Percentiles rank a stretch among this genome's conserved stretches.
These are phyloP conservation scores for Pseudogymnoascus sp. DNA, from an alignment of 2,329 filamentous ascomycete genomes.

Conservation along the genomic window DNA sequence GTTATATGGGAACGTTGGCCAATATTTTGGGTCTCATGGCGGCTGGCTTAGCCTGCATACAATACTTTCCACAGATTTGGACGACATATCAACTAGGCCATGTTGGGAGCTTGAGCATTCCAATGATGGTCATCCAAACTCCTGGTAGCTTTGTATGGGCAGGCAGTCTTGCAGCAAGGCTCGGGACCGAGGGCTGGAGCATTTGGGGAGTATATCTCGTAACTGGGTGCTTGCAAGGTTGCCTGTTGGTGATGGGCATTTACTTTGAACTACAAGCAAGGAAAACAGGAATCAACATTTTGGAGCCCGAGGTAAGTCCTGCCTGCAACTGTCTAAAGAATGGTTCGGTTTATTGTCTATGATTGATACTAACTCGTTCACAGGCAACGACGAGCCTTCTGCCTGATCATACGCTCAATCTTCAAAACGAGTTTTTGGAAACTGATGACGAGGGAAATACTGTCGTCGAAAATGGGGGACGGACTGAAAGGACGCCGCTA, in stretches of 20 bases:
- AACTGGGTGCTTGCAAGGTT: constrained; percentile 77
- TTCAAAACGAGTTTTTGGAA: constrained; percentile 13
- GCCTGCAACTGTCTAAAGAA: neutral
- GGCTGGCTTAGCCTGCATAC: constrained; percentile 70
- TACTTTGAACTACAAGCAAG: constrained; percentile 53
- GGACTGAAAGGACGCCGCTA: constrained; percentile 19
- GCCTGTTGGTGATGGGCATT: constrained; percentile 70
- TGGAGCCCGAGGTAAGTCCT: neutral
- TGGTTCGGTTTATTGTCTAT: neutral
- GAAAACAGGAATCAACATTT: neutral
- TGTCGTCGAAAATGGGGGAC: constrained; percentile 17
- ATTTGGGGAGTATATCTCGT: constrained; percentile 89
- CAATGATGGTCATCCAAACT: constrained; percentile 98
- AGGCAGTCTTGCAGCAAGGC: constrained; percentile 67
- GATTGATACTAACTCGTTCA: neutral
- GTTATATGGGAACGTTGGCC: constrained; percentile 68
- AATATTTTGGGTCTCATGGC: constrained; percentile 76
- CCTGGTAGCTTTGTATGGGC: constrained; percentile 89
- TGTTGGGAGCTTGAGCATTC: constrained; percentile 84
- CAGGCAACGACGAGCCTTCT: neutral
- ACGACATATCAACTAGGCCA: constrained; percentile 81
- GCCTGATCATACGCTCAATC: neutral
- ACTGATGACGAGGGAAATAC: constrained; percentile 22
- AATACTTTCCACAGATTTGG: constrained; percentile 93
- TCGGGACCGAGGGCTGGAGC: constrained; percentile 83